Conservation (phyloP, 352 stramenopile genomes). For the Globisporangium perplexum region DNA sequence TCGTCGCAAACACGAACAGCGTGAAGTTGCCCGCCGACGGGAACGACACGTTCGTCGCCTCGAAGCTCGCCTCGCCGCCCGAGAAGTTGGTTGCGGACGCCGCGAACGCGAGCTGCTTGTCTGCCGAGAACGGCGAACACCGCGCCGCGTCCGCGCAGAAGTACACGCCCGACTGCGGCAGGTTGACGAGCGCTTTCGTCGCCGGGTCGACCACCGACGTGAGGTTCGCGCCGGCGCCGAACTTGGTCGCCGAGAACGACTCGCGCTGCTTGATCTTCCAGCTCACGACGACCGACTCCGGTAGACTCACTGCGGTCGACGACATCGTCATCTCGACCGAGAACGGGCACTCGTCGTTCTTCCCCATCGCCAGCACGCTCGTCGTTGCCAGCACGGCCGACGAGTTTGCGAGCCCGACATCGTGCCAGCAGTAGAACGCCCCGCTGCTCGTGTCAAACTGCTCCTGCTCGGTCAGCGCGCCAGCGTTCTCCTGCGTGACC, state of each 20-base stretch:
- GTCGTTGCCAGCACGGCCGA: slow-evolving; percentile 11
- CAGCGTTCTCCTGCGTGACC: slow-evolving; percentile 21
- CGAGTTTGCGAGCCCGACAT: slow-evolving; percentile 20
- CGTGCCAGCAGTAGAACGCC: slow-evolving; percentile 44
- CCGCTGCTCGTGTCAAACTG: slow-evolving; percentile 21
- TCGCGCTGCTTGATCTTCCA: slow-evolving; percentile 26
- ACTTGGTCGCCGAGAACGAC: slow-evolving; percentile 13
- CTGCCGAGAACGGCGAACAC: slow-evolving; percentile 37
- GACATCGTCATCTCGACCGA: slow-evolving; percentile 25
- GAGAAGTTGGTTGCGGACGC: slow-evolving; percentile 30
- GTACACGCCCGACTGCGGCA: slow-evolving; percentile 37
- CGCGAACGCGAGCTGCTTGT: slow-evolving; percentile 27
- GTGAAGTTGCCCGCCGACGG: slow-evolving; percentile 35
- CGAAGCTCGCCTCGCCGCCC: slow-evolving; percentile 18
- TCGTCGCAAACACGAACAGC: slow-evolving; percentile 33
- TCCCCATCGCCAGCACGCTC: slow-evolving; percentile 28
- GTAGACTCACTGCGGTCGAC: slow-evolving; percentile 15
- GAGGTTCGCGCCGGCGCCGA: slow-evolving; percentile 19
- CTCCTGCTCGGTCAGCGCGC: slow-evolving; percentile 15
- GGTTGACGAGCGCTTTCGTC: slow-evolving; percentile 23
- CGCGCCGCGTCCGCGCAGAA: slow-evolving; percentile 24
- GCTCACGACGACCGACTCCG: slow-evolving; percentile 13
- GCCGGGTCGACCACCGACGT: slow-evolving; percentile 29
- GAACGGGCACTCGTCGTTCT: slow-evolving; percentile 40
- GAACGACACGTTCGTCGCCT: slow-evolving; percentile 24